These are phyloP conservation scores for Ogataea degrootiae DNA, from an alignment of 805 yeast genomes.

Conservation along the genomic window DNA sequence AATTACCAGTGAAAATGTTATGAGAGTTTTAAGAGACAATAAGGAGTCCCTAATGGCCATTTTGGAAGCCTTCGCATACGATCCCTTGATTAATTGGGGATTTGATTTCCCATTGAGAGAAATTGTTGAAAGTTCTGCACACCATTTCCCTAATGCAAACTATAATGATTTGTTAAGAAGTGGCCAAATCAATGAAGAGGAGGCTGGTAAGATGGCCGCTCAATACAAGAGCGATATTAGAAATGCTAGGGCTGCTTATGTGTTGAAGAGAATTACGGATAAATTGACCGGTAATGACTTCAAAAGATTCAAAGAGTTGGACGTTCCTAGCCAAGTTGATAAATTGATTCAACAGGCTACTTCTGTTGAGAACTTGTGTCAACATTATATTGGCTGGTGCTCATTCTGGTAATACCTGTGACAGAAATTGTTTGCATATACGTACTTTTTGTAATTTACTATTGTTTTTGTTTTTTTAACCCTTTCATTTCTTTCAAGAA, in stretches of 20 bases:
- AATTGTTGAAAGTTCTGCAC: slow-evolving; percentile 68
- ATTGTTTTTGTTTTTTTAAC: not conserved
- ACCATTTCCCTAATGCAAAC: slow-evolving; percentile 60
- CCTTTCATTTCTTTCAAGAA: not conserved
- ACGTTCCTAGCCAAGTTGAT: slow-evolving; percentile 88
- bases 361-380: slow-evolving; percentile 90
- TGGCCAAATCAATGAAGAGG: slow-evolving; percentile 73
- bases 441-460: not conserved
- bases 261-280: slow-evolving; percentile 83
- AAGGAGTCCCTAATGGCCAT: slow-evolving; percentile 97
- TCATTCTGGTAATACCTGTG: slow-evolving; percentile 73
- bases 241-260: slow-evolving; percentile 87
- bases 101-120: slow-evolving; percentile 86
- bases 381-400: slow-evolving; percentile 98
- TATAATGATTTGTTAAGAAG: slow-evolving; percentile 65
- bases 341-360: slow-evolving; percentile 94
- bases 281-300: slow-evolving; percentile 94
- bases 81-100: slow-evolving; percentile 98
- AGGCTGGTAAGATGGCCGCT: slow-evolving; percentile 63
- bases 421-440: not conserved
- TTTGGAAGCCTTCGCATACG: slow-evolving; percentile 96
- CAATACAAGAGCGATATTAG: slow-evolving; percentile 71
- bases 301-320: slow-evolving; percentile 61
- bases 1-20: slow-evolving; percentile 94
- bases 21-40: slow-evolving; percentile 89